A percentile compares a stretch with the other conserved stretches of the same genome.
Evolutionary conservation across 257 asterid species (phyloP).

Genomic region (Solanum rostratum): DNA sequence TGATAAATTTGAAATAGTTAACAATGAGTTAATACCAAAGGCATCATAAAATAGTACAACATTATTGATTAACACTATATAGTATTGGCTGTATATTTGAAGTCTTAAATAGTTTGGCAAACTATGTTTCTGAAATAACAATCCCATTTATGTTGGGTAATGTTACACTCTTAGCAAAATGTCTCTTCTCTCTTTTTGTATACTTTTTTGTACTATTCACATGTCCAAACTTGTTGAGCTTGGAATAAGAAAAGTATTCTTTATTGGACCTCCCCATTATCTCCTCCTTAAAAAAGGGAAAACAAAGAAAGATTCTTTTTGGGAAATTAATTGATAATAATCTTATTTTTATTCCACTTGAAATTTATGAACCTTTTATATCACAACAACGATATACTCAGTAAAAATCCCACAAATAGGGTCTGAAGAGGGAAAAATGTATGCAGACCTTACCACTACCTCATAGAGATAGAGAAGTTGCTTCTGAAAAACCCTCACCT

Average conservation of each 20-base stretch:
- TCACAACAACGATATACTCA: background rate
- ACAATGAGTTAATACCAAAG: background rate
- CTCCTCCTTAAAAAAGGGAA: background rate
- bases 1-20: background rate
- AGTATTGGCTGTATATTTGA: background rate
- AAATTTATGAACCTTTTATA: background rate
- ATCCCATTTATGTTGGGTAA: background rate
- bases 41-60: background rate
- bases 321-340: background rate
- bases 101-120: background rate
- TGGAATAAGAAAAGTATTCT: background rate
- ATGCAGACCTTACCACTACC: background rate
- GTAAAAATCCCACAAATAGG: background rate
- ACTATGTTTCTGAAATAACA: background rate
- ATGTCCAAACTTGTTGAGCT: background rate
- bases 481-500: background rate
- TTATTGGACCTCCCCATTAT: background rate
- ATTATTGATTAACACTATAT: background rate
- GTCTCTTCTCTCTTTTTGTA: background rate
- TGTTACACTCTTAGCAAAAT: background rate
- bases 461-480: background rate
- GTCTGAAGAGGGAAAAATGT: background rate
- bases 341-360: too few species aligned
- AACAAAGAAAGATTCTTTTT: background rate
- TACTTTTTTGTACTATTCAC: background rate